These are phyloP conservation scores for Knoxdaviesia capensis DNA, from an alignment of 2,329 filamentous ascomycete genomes.

Conservation along the genomic window DNA sequence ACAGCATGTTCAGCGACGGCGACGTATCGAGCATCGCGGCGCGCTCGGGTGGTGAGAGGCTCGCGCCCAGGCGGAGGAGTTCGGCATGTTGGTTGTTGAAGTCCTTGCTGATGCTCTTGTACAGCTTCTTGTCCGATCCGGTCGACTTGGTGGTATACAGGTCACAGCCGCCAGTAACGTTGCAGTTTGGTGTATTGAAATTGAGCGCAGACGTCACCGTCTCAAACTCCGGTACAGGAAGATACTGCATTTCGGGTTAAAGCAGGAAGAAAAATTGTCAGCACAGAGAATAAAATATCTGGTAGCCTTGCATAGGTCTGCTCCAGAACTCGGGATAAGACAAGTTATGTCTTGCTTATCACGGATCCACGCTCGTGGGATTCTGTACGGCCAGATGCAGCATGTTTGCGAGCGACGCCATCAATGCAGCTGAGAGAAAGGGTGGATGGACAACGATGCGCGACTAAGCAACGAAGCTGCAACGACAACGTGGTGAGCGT, in stretches of 20 bases:
- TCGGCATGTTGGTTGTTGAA: slow-evolving; percentile 84
- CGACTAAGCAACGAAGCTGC: no score
- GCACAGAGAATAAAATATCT: no score
- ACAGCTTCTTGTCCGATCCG: slow-evolving; percentile 88
- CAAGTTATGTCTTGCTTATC: no score
- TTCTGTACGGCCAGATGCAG: no score
- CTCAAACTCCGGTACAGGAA: slow-evolving; percentile 80
- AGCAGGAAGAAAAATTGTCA: no score
- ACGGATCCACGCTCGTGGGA: no score
- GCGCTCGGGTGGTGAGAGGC: slow-evolving; percentile 66
- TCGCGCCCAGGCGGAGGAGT: slow-evolving; percentile 67
- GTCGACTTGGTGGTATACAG: slow-evolving; percentile 95
- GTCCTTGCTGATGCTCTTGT: slow-evolving; percentile 83
- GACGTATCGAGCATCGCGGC: slow-evolving; percentile 45
- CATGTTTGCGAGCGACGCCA: no score
- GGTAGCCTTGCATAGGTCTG: no score
- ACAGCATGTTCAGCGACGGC: slow-evolving; percentile 41
- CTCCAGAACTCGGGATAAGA: no score
- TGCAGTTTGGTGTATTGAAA: slow-evolving; percentile 84
- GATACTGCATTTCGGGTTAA: slow-evolving; percentile 38
- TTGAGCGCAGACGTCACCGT: slow-evolving; percentile 82
- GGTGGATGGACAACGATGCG: no score
- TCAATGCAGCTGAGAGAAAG: no score
- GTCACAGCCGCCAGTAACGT: slow-evolving; percentile 84
- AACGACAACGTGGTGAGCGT: no score